Evolutionary conservation across 352 stramenopile species (phyloP).

Genomic region (Pythium pyrilobum): DNA sequence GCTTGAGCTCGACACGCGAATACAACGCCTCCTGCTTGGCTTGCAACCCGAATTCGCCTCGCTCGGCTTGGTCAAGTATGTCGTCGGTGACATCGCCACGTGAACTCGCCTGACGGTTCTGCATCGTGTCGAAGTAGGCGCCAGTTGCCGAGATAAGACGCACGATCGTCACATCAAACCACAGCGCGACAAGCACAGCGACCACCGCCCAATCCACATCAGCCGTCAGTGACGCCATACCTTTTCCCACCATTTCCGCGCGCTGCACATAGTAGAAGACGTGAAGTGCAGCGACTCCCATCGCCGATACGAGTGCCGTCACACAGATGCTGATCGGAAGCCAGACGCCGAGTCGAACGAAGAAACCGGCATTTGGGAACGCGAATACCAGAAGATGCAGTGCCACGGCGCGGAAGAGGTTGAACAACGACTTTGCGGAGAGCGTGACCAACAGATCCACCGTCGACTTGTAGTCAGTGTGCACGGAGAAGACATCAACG

Average conservation of each 20-base stretch:
- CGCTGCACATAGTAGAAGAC: conserved; percentile 59
- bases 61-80: conserved; percentile 49
- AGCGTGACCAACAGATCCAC: conserved; percentile 38
- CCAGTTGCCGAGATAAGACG: conserved; percentile 27
- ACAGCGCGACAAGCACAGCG: conserved; percentile 32
- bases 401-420: conserved; percentile 45
- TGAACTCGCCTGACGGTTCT: conserved; percentile 28
- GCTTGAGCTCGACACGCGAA: conserved; percentile 48
- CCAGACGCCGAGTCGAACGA: conserved; percentile 29
- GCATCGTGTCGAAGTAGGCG: conserved; percentile 30
- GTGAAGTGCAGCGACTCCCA: conserved; percentile 34
- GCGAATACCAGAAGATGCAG: conserved; percentile 54
- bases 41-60: conserved; percentile 62
- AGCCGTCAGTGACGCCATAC: conserved; percentile 23
- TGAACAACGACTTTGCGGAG: conserved; percentile 49
- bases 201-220: conserved; percentile 36
- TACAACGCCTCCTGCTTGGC: conserved; percentile 51
- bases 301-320: conserved; percentile 35
- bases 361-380: conserved; percentile 40
- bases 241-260: conserved; percentile 26
- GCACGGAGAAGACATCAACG: conserved; percentile 35
- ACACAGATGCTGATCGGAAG: conserved; percentile 34
- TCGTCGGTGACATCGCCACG: conserved; percentile 39
- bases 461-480: conserved; percentile 27
- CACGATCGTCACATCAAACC: conserved; percentile 40